Conservation (phyloP, 805 yeast species). For the Kregervanrija delftensis region DNA sequence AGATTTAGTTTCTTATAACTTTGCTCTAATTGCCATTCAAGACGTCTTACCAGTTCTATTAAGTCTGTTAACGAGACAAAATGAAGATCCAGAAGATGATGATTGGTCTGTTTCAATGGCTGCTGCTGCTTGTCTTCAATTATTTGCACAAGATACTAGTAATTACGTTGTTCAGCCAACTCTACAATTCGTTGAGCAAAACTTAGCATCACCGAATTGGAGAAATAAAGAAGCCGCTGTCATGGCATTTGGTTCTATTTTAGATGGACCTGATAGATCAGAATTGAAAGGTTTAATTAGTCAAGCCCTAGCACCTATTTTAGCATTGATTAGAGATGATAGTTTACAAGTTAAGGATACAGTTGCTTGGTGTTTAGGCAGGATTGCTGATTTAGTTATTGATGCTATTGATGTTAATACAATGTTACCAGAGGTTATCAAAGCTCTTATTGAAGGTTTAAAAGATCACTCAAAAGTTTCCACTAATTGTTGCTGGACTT, state of each 20-base stretch:
- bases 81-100: conserved; percentile 91
- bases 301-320: conserved; percentile 79
- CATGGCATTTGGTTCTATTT: conserved; percentile 96
- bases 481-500: conserved; percentile 97
- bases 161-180: conserved; percentile 82
- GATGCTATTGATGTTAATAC: conserved; percentile 62
- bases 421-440: conserved; percentile 64
- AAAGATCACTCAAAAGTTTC: conserved; percentile 88
- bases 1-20: conserved; percentile 57
- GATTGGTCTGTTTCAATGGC: conserved; percentile 99
- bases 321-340: conserved; percentile 66
- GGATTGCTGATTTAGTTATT: conserved; percentile 83
- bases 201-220: conserved; percentile 63
- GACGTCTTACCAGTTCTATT: conserved; percentile 87
- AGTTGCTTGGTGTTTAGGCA: conserved; percentile 97
- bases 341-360: conserved; percentile 88
- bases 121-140: conserved; percentile 93
- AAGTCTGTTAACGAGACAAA: conserved; percentile 74
- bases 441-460: conserved; percentile 73
- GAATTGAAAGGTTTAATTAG: conserved; percentile 61
- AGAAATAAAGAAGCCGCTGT: conserved; percentile 93
- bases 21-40: conserved; percentile 76
- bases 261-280: conserved; percentile 85
- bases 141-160: conserved; percentile 88
- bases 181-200: conserved; percentile 71